Base-by-base conservation (phyloP, 768 basidiomycete genomes). In the Suillus variegatus region DNA sequence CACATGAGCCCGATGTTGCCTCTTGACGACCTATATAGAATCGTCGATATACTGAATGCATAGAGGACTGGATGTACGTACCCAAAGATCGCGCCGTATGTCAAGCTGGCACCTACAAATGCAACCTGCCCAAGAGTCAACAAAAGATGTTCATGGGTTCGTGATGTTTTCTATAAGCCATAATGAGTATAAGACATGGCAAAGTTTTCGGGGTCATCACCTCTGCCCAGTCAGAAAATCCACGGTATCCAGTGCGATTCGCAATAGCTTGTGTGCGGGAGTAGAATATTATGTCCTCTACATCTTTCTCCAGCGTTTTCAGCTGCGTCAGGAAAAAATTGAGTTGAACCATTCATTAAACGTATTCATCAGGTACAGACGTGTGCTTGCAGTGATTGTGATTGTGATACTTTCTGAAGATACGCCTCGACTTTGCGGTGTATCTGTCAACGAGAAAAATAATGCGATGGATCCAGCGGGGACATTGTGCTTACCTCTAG, bases 81-180 rank as follows among this genome's bases (percentile, higher is more conserved):
- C 73, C 73, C 64, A 58, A 73, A 74, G 28, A 74, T 66, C 6
- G 73, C 68, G n/a, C 72, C 66, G 41, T 75, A 75, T 1, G 68
- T 73, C 62, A 74, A 64, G 28, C 73, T 69, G 14, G 71, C 69
- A 22, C 73, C 73, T 2, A 65, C 36, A 51, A 66, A 66, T 16
- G 63, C 66, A 51, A 66, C 66, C 36, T 64, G 56, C 22, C 49
- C 66, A 8, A 64, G 28, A 28, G 64, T 54, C 28, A 35, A 18
- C 20, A 65, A 28, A 10, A 66, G 22, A 22, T 60, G 63, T 6
- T 66, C 62, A 51, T 66, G 63, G 2, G 62, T 64, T 52, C 36
- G n/a, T 22, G 62, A 66, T 35, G 47, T 64, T 66, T 51, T 64
- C 66, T 66, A 32, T 38, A 2, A 35, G 14, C 22, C 25, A 16